A percentile compares a stretch with the other conserved stretches of the same genome.
phyloP scores from a whole-genome alignment of 176 grass and related monocot genomes.

The Carex cristatella region DNA sequence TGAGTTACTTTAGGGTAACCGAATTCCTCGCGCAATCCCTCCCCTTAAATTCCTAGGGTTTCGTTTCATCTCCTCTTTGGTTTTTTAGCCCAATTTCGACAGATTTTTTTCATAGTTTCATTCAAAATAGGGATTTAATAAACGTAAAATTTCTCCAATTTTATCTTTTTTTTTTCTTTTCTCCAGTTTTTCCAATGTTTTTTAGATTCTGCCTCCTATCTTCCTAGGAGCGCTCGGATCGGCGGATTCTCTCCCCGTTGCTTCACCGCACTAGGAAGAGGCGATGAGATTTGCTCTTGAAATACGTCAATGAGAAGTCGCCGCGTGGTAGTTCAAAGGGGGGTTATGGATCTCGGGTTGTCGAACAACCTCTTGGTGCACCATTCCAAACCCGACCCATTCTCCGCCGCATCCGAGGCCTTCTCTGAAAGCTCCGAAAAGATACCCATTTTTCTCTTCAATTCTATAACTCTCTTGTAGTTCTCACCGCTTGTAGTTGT shows the following conservation, averaged over 20 bases:
- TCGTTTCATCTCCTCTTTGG: not conserved
- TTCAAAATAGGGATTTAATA: no score
- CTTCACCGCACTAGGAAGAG: not conserved
- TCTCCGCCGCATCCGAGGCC: not conserved
- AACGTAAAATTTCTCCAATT: not conserved
- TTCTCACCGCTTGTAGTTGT: not conserved
- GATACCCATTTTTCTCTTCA: not conserved
- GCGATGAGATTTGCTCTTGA: not conserved
- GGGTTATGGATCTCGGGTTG: not conserved
- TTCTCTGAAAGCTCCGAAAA: not conserved
- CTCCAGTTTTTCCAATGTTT: not conserved
- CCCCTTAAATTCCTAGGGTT: not conserved
- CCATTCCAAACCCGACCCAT: not conserved
- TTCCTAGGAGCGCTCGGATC: conserved; percentile 9
- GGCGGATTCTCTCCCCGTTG: not conserved
- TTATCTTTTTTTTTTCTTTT: not conserved
- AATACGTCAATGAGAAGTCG: not conserved
- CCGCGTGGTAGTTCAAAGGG: not conserved
- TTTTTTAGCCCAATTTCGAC: not conserved
- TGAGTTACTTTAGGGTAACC: no score
- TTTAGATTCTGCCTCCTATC: not conserved
- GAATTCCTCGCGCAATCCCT: not conserved
- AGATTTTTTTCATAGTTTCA: not conserved
- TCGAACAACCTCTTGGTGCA: not conserved
- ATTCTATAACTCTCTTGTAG: not conserved